Evolutionary conservation across 805 yeast species (phyloP).

Genomic region (Metschnikowia chrysomelidarum): DNA sequence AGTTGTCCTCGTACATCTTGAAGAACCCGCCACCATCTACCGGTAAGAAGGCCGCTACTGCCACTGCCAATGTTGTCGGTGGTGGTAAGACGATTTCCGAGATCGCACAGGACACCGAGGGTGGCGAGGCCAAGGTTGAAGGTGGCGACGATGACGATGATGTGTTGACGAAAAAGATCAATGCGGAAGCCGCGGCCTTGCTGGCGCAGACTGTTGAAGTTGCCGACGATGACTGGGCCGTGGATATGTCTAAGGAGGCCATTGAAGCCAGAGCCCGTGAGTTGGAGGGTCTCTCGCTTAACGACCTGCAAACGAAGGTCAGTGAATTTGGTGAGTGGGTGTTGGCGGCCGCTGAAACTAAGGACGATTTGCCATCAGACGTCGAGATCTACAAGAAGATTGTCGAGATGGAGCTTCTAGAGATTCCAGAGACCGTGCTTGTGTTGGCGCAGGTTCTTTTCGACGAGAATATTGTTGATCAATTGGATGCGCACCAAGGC

Average conservation of each 20-base stretch:
- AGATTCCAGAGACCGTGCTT: constrained; percentile 75
- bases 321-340: constrained; percentile 92
- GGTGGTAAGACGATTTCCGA: constrained; percentile 81
- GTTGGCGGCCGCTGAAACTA: constrained; percentile 49
- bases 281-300: constrained; percentile 61
- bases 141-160: constrained; percentile 64
- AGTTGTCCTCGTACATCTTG: constrained; percentile 78
- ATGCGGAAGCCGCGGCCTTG: constrained; percentile 77
- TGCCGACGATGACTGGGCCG: constrained; percentile 95
- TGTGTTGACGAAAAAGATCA: constrained; percentile 71
- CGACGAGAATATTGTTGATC: constrained; percentile 68
- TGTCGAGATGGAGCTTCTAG: constrained; percentile 68
- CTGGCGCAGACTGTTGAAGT: constrained; percentile 54
- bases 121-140: constrained; percentile 35
- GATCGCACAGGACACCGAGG: constrained; percentile 56
- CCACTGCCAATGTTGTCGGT: constrained; percentile 85
- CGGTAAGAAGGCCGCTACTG: constrained; percentile 80
- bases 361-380: constrained; percentile 69
- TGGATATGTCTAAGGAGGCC: constrained; percentile 95
- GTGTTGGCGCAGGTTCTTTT: constrained; percentile 91
- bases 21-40: constrained; percentile 82
- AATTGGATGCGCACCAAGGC: constrained; percentile 77
- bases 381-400: constrained; percentile 92
- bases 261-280: constrained; percentile 88
- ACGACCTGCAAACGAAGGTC: constrained; percentile 50